These are phyloP conservation scores for Takashimella tepidaria DNA, from an alignment of 1,284 basidiomycete genomes.

Conservation along the genomic window DNA sequence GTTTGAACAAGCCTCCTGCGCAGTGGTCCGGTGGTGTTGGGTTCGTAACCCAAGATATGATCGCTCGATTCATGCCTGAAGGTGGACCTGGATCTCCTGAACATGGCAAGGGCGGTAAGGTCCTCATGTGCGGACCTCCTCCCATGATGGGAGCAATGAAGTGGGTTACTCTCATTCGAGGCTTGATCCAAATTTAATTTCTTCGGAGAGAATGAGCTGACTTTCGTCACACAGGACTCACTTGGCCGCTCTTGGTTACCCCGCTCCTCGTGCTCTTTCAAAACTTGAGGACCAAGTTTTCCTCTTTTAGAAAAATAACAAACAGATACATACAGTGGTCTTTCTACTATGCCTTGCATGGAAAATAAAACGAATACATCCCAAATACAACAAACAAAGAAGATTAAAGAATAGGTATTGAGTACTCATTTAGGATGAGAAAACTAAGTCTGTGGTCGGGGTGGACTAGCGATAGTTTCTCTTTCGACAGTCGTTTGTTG, in stretches of 20 bases:
- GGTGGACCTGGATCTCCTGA: constrained; percentile 48
- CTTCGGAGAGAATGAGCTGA: background rate
- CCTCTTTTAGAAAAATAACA: constrained; percentile 36
- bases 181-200: background rate
- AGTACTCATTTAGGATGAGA: no score
- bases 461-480: no score
- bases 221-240: constrained; percentile 64
- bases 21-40: constrained; percentile 84
- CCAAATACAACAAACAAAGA: no score
- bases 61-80: constrained; percentile 60
- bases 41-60: constrained; percentile 92
- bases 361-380: no score
- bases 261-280: constrained; percentile 81
- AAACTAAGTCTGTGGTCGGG: no score
- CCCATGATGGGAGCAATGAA: constrained; percentile 98
- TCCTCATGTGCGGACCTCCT: constrained; percentile 87
- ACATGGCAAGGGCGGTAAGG: constrained; percentile 61
- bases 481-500: no score
- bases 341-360: no score
- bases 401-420: no score
- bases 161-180: constrained; percentile 51
- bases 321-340: no score
- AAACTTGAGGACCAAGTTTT: constrained; percentile 84
- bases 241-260: constrained; percentile 79
- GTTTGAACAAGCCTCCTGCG: constrained; percentile 85